Evolutionary conservation across 768 basidiomycete genomes (phyloP).

Genomic region (Trametes sanguinea): DNA sequence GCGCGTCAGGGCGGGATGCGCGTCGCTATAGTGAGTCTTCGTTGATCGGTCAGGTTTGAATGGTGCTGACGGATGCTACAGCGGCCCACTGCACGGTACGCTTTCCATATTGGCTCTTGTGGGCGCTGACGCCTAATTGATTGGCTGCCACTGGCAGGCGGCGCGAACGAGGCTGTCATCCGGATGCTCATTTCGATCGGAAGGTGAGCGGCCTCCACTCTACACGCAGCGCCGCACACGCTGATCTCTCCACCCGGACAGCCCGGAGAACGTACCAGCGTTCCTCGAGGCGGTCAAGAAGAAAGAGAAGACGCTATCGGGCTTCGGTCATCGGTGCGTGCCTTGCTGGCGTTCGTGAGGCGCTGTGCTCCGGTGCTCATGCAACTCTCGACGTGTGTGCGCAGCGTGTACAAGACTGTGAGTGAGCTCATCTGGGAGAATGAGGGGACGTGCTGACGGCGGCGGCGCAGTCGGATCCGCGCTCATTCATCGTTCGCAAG

Average conservation of each 20-base stretch:
- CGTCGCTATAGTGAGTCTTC: constrained; percentile 76
- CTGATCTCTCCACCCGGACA: constrained; percentile 28
- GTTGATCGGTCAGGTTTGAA: no score
- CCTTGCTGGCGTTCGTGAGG: neutral
- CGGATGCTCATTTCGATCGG: constrained; percentile 91
- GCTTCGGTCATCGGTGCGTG: constrained; percentile 81
- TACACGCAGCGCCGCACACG: no score
- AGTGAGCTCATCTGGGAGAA: constrained; percentile 25
- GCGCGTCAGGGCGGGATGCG: constrained; percentile 71
- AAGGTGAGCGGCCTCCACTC: constrained; percentile 46
- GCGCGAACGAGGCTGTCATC: constrained; percentile 93
- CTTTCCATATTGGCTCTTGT: neutral
- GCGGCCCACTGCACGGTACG: constrained; percentile 72
- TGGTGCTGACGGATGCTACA: constrained; percentile 29
- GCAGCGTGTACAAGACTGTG: constrained; percentile 73
- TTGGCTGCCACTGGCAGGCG: constrained; percentile 46
- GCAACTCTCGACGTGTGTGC: neutral
- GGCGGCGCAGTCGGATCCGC: constrained; percentile 74
- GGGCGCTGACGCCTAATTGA: neutral
- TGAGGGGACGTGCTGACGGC: neutral
- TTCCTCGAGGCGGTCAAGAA: constrained; percentile 87
- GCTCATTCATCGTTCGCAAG: constrained; percentile 88
- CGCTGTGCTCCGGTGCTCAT: neutral
- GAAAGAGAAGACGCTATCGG: constrained; percentile 85
- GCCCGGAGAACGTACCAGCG: constrained; percentile 80